These are phyloP conservation scores for Glycine latifolia DNA, from an alignment of 306 rosid species.

Conservation along the genomic window DNA sequence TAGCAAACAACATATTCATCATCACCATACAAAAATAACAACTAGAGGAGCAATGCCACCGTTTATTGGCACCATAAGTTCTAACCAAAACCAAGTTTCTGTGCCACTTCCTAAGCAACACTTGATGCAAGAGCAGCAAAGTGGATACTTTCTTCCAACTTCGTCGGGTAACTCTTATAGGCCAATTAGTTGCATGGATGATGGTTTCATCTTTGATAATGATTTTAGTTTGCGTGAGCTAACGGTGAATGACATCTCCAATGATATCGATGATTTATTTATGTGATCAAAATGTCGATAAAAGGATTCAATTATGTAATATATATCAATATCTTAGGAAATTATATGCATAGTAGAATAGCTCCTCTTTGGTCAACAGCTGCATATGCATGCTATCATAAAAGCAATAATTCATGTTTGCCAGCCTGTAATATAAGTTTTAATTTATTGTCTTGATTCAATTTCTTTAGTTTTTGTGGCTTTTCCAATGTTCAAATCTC, in stretches of 20 bases:
- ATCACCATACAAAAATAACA: background rate
- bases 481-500: background rate
- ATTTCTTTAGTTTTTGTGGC: background rate
- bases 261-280: slow-evolving; percentile 16
- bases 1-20: slow-evolving; percentile 13
- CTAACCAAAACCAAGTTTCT: slow-evolving; percentile 27
- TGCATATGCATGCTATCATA: background rate
- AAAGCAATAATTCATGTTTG: slow-evolving; percentile 25
- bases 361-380: too few relatives aligned
- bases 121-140: background rate
- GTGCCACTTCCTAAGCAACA: background rate
- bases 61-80: background rate
- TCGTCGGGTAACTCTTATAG: slow-evolving; percentile 12
- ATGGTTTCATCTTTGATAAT: slow-evolving; percentile 40
- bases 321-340: background rate
- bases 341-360: too few relatives aligned
- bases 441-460: slow-evolving; percentile 9
- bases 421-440: background rate
- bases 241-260: too few relatives aligned
- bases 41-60: background rate
- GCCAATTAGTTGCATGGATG: slow-evolving; percentile 24
- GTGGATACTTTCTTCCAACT: slow-evolving; percentile 15
- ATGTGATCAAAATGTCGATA: slow-evolving; percentile 30
- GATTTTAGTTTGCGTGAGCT: slow-evolving; percentile 37
- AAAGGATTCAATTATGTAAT: slow-evolving; percentile 22